Evolutionary conservation across 2,329 filamentous ascomycete species (phyloP).

Genomic region (Aspergillus sp.): DNA sequence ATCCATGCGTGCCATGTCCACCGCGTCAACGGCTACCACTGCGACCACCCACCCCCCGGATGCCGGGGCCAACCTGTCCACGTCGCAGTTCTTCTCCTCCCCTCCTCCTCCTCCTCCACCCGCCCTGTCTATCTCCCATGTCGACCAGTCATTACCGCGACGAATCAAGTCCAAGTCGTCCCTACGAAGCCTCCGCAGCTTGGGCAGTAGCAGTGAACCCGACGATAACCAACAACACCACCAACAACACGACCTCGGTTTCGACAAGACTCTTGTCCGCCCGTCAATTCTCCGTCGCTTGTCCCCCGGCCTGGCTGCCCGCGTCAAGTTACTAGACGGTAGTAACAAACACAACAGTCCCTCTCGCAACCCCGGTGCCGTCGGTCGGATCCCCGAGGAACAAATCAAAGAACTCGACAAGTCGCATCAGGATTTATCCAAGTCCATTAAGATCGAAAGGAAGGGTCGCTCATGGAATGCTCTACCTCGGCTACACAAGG

Average conservation of each 20-base stretch:
- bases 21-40: constrained; percentile 31
- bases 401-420: constrained; percentile 45
- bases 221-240: constrained; percentile 28
- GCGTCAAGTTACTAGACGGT: constrained; percentile 45
- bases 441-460: constrained; percentile 42
- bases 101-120: constrained; percentile 32
- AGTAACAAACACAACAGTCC: constrained; percentile 30
- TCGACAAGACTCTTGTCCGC: constrained; percentile 33
- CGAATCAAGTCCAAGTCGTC: constrained; percentile 41
- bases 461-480: constrained; percentile 42
- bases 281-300: constrained; percentile 44
- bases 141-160: constrained; percentile 30
- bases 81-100: constrained; percentile 31
- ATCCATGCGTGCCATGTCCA: constrained; percentile 42
- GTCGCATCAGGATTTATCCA: constrained; percentile 40
- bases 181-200: constrained; percentile 36
- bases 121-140: constrained; percentile 31
- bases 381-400: constrained; percentile 44
- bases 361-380: constrained; percentile 27
- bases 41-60: constrained; percentile 31
- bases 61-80: constrained; percentile 25
- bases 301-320: constrained; percentile 45
- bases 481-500: constrained; percentile 18
- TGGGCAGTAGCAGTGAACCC: constrained; percentile 37
- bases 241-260: constrained; percentile 20